Evolutionary conservation across 176 grass and related monocot genomes (phyloP), one percentile per base, ranked within the genome.

Genomic region (barley (Hordeum vulgare)): DNA sequence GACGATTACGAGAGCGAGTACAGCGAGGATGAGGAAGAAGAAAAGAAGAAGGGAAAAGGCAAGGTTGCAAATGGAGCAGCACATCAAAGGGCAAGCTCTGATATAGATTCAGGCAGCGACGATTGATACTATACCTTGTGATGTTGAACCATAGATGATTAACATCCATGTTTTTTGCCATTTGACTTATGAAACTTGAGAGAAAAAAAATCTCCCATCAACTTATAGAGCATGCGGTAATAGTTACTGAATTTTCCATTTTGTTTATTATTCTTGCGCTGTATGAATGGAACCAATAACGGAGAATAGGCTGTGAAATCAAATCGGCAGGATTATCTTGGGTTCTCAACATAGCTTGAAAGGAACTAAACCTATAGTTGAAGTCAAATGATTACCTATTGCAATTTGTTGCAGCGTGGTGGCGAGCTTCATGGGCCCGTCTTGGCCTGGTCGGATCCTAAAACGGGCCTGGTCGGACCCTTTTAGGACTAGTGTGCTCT

Each of bases 1-100:
- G 91, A 99, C n/a, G 93, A 99, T 81, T 99, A 94, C 9, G 96
- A 99, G 89, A 99, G 96, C 0, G 96, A 99, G 89, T 99, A 99
- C 78, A 96, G 96, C 53, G 93, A 96, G 9, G 96, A 99, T 1
- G 93, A 92, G 61, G 93, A 99, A 47, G 88, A 96, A 4, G 96
- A 89, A 17, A 93, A 94, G 78, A 91, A 82, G 29, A 94, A 93
- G 77, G 87, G 80, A 11, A 91, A 95, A 77, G 78, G 87, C 1
- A 99, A 96, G 78, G 54, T 63, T 36, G 80, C 82, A 25, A 97
- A 94, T 11, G 92, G 92, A 70, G 69, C 44, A 27, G 75, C 80
- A 11, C 84, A 84, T 53, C 68, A 76, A 61, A 82, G 76, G 62
- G 61, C 61, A 25, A 31, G 53, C 69, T 90, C 89, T 37, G 84